Base-by-base conservation (phyloP, 306 rosid genomes). In the Citrullus mucosospermus region DNA sequence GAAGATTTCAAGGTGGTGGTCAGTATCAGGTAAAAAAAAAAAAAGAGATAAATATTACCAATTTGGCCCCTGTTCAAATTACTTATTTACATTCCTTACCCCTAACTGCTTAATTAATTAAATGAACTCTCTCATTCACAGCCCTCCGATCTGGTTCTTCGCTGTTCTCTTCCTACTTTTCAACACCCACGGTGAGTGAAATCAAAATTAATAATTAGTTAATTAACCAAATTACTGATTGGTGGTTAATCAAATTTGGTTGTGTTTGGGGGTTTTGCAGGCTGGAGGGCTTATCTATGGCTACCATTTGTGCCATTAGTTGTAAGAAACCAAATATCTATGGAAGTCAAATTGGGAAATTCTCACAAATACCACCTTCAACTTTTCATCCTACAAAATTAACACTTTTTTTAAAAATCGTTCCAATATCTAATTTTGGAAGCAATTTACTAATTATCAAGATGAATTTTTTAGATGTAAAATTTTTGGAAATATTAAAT, bases 1-100 rank as follows among this genome's bases (percentile, higher is more conserved):
- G 97, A 95, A 83, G 99, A 95, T 65, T 95, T 95, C 87, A 95
- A 89, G 77, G 93, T 95, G 0, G 99, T 95, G 0, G 99, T 95
- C 39, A 95, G 91, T 77, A 92, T 95, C 84, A 92, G 98, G 98
- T 43, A 43, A 43, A 43, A 43, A 43, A 43, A 43, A 43, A 43
- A 5, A 0, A 36, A 12, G 28, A 25, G 28, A 25, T 90, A 20
- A 2, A 56, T 28, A 6, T 75, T 75, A 11, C 17, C 67, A 20
- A 55, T 55, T n/a, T 13, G 1, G n/a, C 9, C 73, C 48, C 43
- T 77, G 13, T 46, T 17, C 2, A 59, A 8, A 0, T 48, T 32
- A 28, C 38, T 41, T 25, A 22, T 30, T 59, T 10, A 78, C 41
- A 53, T 34, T 4, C 61, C 70, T 6, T n/a, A 9, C 62, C 70